Conservation (phyloP, 306 rosid genomes). For the Alnus rubra region DNA sequence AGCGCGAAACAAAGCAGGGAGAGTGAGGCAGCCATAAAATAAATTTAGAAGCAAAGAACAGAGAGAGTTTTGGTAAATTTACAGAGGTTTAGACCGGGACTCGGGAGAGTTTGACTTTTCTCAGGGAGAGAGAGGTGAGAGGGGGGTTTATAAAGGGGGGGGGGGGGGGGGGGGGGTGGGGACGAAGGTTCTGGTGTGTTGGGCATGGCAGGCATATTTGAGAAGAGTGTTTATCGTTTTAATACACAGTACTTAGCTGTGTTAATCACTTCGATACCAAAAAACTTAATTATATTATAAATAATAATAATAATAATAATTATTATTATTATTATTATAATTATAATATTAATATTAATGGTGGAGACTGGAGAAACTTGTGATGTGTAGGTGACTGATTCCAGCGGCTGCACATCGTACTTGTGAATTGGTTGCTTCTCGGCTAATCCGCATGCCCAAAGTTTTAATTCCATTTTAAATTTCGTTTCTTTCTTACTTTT, state of each 20-base stretch:
- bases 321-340: too few species aligned
- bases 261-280: not conserved
- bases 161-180: not conserved
- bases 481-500: not conserved
- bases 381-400: not conserved
- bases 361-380: not conserved
- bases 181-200: conserved; percentile 29
- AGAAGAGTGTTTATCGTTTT: not conserved
- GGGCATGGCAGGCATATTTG: not conserved
- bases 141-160: conserved; percentile 22
- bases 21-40: conserved; percentile 52
- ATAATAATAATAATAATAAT: not conserved
- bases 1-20: conserved; percentile 46
- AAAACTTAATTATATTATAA: not conserved
- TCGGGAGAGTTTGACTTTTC: not conserved
- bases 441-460: too few species aligned
- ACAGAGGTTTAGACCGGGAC: not conserved
- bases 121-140: not conserved
- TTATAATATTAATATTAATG: not conserved
- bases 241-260: not conserved
- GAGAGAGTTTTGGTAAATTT: conserved; percentile 1
- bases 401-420: not conserved
- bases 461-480: not conserved
- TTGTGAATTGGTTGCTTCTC: not conserved
- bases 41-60: not conserved